Percentiles rank a stretch among this genome's conserved stretches.
These are phyloP conservation scores for Papilionanthe hybrid DNA, from an alignment of 116 monocot species.

Conservation along the genomic window DNA sequence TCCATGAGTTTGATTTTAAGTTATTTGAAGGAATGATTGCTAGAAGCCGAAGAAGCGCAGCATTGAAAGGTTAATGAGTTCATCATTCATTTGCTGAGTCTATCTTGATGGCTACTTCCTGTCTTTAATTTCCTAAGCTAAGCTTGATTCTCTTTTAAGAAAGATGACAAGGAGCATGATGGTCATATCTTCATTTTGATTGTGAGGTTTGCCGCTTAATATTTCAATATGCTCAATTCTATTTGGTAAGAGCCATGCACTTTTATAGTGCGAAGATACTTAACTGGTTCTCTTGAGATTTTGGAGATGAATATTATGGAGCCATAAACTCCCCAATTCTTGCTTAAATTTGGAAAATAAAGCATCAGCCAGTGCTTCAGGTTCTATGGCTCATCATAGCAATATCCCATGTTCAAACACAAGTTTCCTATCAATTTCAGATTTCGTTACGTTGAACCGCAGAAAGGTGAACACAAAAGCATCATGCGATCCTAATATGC, in stretches of 20 bases:
- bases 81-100: neutral
- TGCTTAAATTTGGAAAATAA: neutral
- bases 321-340: neutral
- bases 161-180: neutral
- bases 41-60: neutral
- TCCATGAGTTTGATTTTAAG: neutral
- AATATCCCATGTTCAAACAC: neutral
- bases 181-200: neutral
- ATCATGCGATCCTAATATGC: neutral
- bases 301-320: slow-evolving; percentile 1
- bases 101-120: neutral
- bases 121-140: neutral
- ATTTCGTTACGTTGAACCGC: neutral
- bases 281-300: neutral
- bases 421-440: neutral
- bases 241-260: neutral
- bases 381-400: slow-evolving; percentile 5
- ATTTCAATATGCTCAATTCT: neutral
- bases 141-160: neutral
- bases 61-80: neutral
- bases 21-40: neutral
- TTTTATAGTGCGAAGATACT: neutral
- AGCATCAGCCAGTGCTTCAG: neutral
- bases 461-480: neutral
- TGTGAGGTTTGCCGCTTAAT: neutral